Conservation (phyloP, 371 early-diverging fungal species). For the Mortierella sp. region DNA sequence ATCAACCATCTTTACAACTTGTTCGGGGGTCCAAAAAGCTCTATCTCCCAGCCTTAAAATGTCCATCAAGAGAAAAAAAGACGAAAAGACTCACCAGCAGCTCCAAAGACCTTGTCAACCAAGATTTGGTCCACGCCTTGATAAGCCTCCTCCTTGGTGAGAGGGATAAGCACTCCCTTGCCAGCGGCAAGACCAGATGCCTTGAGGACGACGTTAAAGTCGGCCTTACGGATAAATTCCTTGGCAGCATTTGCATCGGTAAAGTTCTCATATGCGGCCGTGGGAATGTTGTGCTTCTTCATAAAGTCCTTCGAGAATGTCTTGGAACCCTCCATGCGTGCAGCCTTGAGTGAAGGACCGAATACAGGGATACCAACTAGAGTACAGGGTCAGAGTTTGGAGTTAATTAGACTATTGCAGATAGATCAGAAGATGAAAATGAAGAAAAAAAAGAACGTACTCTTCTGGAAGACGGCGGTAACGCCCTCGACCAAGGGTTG, state of each 20-base stretch:
- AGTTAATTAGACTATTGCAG: background rate
- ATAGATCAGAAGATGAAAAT: background rate
- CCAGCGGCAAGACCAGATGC: constrained; percentile 98
- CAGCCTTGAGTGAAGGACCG: constrained; percentile 93
- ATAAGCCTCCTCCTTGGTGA: constrained; percentile 87
- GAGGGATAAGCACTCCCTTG: constrained; percentile 96
- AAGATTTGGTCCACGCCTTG: constrained; percentile 88
- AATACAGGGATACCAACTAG: constrained; percentile 95
- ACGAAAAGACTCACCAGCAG: constrained; percentile 71
- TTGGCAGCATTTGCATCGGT: constrained; percentile 88
- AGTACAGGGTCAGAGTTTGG: background rate
- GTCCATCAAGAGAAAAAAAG: background rate
- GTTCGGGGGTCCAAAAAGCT: constrained; percentile 17
- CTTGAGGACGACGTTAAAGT: constrained; percentile 62
- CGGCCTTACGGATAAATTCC: constrained; percentile 83
- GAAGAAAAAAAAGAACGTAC: constrained; percentile 50
- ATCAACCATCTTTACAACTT: background rate
- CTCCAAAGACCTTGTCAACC: constrained; percentile 91
- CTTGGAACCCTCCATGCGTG: constrained; percentile 96
- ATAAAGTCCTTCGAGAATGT: constrained; percentile 98
- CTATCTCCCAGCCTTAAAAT: background rate
- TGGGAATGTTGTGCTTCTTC: constrained; percentile 95
- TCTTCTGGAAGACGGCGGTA: constrained; percentile 82
- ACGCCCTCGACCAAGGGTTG: constrained; percentile 97
- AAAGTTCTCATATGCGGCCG: constrained; percentile 93